Conservation (phyloP, 805 yeast genomes). For the Myxozyma melibiosi region DNA sequence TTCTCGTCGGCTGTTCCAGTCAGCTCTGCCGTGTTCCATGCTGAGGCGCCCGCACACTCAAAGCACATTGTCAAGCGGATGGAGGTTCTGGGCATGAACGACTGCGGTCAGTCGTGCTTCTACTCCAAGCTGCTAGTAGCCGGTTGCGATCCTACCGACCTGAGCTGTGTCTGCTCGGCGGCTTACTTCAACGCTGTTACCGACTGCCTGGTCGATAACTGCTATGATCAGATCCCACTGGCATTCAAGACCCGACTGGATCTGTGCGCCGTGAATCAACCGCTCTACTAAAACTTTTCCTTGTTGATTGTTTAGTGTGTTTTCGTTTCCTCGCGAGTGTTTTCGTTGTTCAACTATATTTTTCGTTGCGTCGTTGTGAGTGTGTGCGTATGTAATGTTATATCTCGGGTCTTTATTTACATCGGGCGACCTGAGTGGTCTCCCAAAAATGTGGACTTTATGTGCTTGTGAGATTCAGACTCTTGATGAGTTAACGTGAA, state of each 20-base stretch:
- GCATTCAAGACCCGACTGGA: slow-evolving; percentile 33
- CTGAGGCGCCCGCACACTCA: slow-evolving; percentile 14
- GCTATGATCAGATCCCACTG: slow-evolving; percentile 34
- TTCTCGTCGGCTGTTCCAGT: slow-evolving; percentile 3
- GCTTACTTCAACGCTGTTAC: slow-evolving; percentile 35
- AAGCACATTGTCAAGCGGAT: slow-evolving; percentile 29
- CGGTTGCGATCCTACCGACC: slow-evolving; percentile 30
- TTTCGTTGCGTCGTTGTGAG: too few relatives aligned
- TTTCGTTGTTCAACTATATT: neutral
- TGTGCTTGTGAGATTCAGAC: too few relatives aligned
- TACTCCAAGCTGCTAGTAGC: slow-evolving; percentile 26
- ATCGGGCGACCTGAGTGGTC: too few relatives aligned
- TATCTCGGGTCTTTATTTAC: too few relatives aligned
- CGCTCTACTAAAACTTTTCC: neutral
- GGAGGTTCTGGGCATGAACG: slow-evolving; percentile 26
- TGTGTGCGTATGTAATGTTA: too few relatives aligned
- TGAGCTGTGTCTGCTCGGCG: slow-evolving; percentile 30
- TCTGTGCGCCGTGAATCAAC: slow-evolving; percentile 17
- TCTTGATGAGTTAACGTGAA: too few relatives aligned
- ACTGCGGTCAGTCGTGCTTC: slow-evolving; percentile 33
- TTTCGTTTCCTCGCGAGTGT: neutral
- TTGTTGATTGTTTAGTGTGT: neutral
- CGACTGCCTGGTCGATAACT: slow-evolving; percentile 30
- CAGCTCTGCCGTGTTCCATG: slow-evolving; percentile 1
- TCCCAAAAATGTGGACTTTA: too few relatives aligned